phyloP scores from a whole-genome alignment of 1,284 basidiomycete species.

The Apiotrichum laibachii region DNA sequence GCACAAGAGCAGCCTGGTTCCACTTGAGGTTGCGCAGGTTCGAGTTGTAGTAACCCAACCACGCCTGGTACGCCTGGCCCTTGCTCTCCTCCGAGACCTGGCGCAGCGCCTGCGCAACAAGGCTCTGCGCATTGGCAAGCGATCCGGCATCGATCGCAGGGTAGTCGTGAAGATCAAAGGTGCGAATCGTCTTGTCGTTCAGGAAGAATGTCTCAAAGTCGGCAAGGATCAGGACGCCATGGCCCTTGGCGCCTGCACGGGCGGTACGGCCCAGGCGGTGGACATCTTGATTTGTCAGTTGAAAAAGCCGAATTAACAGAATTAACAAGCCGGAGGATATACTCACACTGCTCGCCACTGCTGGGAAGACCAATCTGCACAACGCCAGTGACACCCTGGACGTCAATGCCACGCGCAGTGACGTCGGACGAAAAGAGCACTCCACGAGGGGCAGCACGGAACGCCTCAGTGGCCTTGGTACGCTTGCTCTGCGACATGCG shows the following conservation, averaged over 20 bases:
- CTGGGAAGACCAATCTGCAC: conserved; percentile 58
- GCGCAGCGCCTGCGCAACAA: conserved; percentile 41
- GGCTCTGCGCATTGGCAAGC: conserved; percentile 14
- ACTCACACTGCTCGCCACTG: conserved; percentile 51
- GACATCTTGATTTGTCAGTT: conserved; percentile 35
- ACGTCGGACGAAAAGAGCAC: conserved; percentile 55
- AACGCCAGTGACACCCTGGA: conserved; percentile 53
- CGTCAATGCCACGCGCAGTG: conserved; percentile 57
- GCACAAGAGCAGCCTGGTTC: conserved; percentile 55
- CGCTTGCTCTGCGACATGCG: conserved; percentile 50
- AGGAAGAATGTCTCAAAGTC: conserved; percentile 61
- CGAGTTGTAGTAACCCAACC: conserved; percentile 63
- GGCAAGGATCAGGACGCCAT: conserved; percentile 62
- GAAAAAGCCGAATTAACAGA: too few species aligned
- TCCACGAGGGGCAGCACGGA: conserved; percentile 56
- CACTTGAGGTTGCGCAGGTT: conserved; percentile 53
- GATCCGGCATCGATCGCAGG: conserved; percentile 16
- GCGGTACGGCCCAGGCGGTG: conserved; percentile 57
- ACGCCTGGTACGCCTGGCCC: conserved; percentile 57
- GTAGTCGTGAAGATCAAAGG: conserved; percentile 52
- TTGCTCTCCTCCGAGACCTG: conserved; percentile 51
- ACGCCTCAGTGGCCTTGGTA: conserved; percentile 57
- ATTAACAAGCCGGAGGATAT: neutral
- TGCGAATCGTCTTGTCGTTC: conserved; percentile 50
- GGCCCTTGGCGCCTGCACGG: conserved; percentile 55